Conservation (phyloP, 331 rosid species). For the Phaseolus coccineus region DNA sequence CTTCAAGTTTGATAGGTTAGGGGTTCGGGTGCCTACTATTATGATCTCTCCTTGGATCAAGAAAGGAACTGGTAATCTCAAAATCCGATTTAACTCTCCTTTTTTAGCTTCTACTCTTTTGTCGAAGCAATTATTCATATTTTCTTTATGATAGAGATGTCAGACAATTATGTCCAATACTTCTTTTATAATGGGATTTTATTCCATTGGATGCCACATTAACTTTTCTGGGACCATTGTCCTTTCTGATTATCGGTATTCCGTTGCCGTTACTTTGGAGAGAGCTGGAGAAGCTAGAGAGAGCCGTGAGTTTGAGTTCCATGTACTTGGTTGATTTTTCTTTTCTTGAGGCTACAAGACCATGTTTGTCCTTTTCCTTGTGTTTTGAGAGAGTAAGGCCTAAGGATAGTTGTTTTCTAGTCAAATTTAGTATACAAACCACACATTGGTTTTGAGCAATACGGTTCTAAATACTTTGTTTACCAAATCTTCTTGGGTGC, state of each 20-base stretch:
- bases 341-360: neutral
- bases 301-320: conserved; percentile 13
- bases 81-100: conserved; percentile 19
- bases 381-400: conserved; percentile 33
- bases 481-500: conserved; percentile 20
- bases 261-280: conserved; percentile 15
- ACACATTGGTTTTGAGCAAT: conserved; percentile 28
- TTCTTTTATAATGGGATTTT: conserved; percentile 28
- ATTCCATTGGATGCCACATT: conserved; percentile 22
- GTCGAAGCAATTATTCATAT: conserved; percentile 20
- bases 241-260: conserved; percentile 33
- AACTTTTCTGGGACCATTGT: conserved; percentile 34
- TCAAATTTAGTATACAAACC: conserved; percentile 24
- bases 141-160: conserved; percentile 38
- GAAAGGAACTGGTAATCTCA: conserved; percentile 85
- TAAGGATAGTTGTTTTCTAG: conserved; percentile 16
- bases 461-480: conserved; percentile 30
- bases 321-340: conserved; percentile 32
- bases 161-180: conserved; percentile 11
- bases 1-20: conserved; percentile 96
- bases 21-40: conserved; percentile 95
- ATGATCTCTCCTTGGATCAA: conserved; percentile 99
- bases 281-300: neutral
- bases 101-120: conserved; percentile 13
- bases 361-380: conserved; percentile 35